A percentile compares a stretch with the other conserved stretches of the same genome.
phyloP scores from a whole-genome alignment of 2,329 filamentous ascomycete species.

The Ophiognomonia clavigignenti-juglandacearum region DNA sequence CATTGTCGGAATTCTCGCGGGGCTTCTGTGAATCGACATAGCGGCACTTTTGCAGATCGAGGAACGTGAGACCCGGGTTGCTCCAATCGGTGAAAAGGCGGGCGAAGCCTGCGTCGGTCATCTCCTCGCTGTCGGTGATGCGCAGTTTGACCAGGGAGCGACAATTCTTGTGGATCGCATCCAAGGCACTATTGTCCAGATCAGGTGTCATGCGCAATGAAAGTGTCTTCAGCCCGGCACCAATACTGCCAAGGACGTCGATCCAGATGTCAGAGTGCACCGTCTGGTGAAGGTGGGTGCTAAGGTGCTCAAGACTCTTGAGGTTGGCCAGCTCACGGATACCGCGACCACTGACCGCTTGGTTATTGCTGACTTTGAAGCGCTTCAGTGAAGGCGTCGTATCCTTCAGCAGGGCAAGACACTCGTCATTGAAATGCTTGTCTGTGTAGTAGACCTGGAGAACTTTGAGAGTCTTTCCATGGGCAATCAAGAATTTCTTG shows the following conservation, averaged over 20 bases:
- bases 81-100: slow-evolving; percentile 70
- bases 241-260: slow-evolving; percentile 57
- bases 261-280: slow-evolving; percentile 55
- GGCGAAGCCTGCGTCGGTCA: slow-evolving; percentile 70
- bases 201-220: slow-evolving; percentile 67
- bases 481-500: slow-evolving; percentile 61
- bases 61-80: slow-evolving; percentile 64
- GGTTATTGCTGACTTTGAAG: slow-evolving; percentile 79
- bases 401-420: slow-evolving; percentile 55
- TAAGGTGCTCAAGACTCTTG: slow-evolving; percentile 65
- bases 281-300: slow-evolving; percentile 59
- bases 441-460: slow-evolving; percentile 83
- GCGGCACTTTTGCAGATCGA: slow-evolving; percentile 75
- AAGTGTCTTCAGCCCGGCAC: slow-evolving; percentile 66
- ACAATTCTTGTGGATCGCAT: slow-evolving; percentile 67
- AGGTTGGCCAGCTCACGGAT: slow-evolving; percentile 61
- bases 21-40: slow-evolving; percentile 69
- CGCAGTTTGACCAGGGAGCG: slow-evolving; percentile 68
- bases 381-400: slow-evolving; percentile 65
- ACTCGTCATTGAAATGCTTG: slow-evolving; percentile 70
- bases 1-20: slow-evolving; percentile 55
- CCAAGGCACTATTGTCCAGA: slow-evolving; percentile 65
- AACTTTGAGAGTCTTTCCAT: slow-evolving; percentile 60
- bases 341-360: slow-evolving; percentile 62
- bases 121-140: slow-evolving; percentile 69